phyloP scores from a whole-genome alignment of 768 basidiomycete species.

The Leccinellum rugosiceps region DNA sequence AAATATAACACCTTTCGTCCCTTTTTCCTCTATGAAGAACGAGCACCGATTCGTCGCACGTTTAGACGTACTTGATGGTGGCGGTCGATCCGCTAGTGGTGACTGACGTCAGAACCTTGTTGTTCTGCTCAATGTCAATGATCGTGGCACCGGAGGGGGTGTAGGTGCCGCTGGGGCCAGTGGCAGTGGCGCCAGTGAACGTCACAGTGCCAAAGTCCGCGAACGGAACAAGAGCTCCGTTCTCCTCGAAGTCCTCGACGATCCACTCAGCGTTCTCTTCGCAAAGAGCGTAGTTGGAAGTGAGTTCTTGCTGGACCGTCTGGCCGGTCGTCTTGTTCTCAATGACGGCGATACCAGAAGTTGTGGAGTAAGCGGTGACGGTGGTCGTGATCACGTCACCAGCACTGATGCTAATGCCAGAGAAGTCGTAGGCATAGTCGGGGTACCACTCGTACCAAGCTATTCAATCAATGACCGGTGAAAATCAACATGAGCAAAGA shows the following conservation, averaged over 20 bases:
- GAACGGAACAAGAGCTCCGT: slow-evolving; percentile 9
- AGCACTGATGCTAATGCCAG: slow-evolving; percentile 10
- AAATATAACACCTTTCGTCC: neutral
- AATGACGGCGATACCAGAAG: slow-evolving; percentile 15
- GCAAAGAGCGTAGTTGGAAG: slow-evolving; percentile 12
- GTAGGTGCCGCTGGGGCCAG: slow-evolving; percentile 8
- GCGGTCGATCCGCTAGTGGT: neutral
- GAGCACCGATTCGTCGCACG: neutral
- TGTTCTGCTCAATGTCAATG: slow-evolving; percentile 12
- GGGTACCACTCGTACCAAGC: slow-evolving; percentile 28
- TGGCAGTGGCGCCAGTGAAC: slow-evolving; percentile 11
- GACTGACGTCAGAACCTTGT: slow-evolving; percentile 11
- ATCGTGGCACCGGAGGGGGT: slow-evolving; percentile 11
- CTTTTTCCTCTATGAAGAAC: neutral
- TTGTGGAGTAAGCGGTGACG: slow-evolving; percentile 19
- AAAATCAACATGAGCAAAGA: neutral
- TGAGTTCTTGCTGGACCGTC: slow-evolving; percentile 11
- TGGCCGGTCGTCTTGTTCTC: slow-evolving; percentile 21
- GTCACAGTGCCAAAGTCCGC: slow-evolving; percentile 20
- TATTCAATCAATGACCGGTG: neutral
- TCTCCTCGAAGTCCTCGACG: slow-evolving; percentile 18
- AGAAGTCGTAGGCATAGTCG: slow-evolving; percentile 9
- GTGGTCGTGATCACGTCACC: slow-evolving; percentile 16
- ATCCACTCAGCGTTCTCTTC: slow-evolving; percentile 22
- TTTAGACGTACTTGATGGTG: slow-evolving; percentile 12